Percentiles rank a stretch among this genome's conserved stretches.
Evolutionary conservation across 352 stramenopile genomes (phyloP).

Genomic region (Peronospora belbahrii): DNA sequence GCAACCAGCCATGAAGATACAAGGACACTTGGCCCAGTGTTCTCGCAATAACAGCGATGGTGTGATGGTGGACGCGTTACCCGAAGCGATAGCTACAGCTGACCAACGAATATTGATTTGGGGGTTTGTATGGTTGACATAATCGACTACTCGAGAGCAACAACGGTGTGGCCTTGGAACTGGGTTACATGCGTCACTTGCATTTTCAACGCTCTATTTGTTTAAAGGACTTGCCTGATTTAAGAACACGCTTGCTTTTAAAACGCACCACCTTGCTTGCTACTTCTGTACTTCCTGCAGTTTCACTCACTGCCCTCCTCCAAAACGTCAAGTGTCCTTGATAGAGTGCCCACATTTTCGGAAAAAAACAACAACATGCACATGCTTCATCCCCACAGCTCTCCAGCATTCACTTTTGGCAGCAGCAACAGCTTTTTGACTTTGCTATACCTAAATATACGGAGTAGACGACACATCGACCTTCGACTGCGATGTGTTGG

Average conservation of each 20-base stretch:
- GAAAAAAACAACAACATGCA: conserved; percentile 14
- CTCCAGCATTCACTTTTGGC: conserved; percentile 4
- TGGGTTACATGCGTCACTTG: conserved; percentile 22
- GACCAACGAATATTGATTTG: conserved; percentile 19
- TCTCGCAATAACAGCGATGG: conserved; percentile 33
- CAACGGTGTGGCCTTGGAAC: no score
- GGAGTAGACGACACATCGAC: conserved; percentile 74
- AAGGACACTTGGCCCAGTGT: no score
- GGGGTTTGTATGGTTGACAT: conserved; percentile 8
- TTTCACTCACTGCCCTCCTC: conserved; percentile 11
- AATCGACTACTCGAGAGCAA: conserved; percentile 9
- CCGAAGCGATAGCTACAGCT: conserved; percentile 12
- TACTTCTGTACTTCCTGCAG: conserved; percentile 16
- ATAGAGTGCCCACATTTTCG: conserved; percentile 8
- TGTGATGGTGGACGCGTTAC: conserved; percentile 9
- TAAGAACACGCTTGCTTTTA: conserved; percentile 10
- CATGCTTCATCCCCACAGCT: not conserved
- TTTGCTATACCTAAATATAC: conserved; percentile 69
- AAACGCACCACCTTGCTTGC: conserved; percentile 15
- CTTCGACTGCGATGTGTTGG: conserved; percentile 83
- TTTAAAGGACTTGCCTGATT: conserved; percentile 16
- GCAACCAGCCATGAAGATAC: no score
- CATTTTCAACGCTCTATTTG: conserved; percentile 36
- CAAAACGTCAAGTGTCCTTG: not conserved
- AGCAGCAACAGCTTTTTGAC: conserved; percentile 9